These are phyloP conservation scores for Pseudonectria buxi DNA, from an alignment of 2,329 filamentous ascomycete species.

Conservation along the genomic window DNA sequence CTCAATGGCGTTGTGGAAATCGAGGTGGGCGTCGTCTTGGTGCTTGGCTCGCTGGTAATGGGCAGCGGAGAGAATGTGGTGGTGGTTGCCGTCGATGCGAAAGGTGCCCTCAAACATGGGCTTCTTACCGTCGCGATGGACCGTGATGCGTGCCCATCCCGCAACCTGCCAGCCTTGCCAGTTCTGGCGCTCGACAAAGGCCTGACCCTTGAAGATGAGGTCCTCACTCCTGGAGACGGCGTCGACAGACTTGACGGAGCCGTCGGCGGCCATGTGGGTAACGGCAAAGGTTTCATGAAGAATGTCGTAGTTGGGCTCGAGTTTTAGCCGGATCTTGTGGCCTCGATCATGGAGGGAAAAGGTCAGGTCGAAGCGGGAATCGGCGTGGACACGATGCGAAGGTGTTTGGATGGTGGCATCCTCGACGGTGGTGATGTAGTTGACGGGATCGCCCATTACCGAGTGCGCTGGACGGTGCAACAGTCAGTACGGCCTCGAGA, in stretches of 20 bases:
- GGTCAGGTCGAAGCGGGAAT: constrained; percentile 76
- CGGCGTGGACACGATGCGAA: constrained; percentile 69
- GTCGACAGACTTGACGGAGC: constrained; percentile 59
- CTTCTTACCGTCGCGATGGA: constrained; percentile 66
- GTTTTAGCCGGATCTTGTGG: constrained; percentile 67
- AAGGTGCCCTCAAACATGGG: constrained; percentile 92
- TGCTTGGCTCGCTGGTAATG: constrained; percentile 70
- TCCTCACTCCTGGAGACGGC: constrained; percentile 65
- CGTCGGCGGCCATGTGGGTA: constrained; percentile 65
- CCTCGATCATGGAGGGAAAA: constrained; percentile 65
- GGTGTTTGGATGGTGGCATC: constrained; percentile 71
- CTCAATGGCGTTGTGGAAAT: constrained; percentile 40
- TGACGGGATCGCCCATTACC: constrained; percentile 67
- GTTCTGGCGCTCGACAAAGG: constrained; percentile 59
- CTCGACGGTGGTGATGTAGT: constrained; percentile 65
- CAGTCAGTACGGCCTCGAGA: constrained; percentile 22
- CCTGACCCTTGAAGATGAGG: constrained; percentile 75
- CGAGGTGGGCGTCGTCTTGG: constrained; percentile 60
- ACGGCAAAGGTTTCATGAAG: constrained; percentile 70
- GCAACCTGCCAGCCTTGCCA: constrained; percentile 65
- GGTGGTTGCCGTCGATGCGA: constrained; percentile 69
- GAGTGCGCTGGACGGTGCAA: constrained; percentile 53
- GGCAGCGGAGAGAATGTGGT: constrained; percentile 73
- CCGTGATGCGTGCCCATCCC: constrained; percentile 79
- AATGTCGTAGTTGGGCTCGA: constrained; percentile 90